Base-by-base conservation (phyloP, 108 stramenopile species). In the Cyclostephanos tholiformis region DNA sequence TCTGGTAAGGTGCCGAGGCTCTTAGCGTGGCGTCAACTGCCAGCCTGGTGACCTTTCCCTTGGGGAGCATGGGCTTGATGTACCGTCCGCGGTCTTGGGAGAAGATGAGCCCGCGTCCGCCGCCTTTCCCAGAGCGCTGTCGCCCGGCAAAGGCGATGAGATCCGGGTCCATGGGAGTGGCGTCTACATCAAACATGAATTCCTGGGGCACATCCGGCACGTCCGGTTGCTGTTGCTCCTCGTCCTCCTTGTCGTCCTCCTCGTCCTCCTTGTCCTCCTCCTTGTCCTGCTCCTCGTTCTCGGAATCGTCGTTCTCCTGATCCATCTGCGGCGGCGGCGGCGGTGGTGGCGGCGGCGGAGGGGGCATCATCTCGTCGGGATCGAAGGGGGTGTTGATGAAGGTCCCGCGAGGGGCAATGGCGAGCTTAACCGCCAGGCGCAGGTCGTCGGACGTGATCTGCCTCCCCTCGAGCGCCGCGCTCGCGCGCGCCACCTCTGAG, bases 171-270 rank as follows among this genome's bases (percentile, higher is more conserved):
- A 98, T 94, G n/a, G 96, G 95, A 6, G 92, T 94, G 32, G 87
- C 80, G 69, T 97, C 98, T 53, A 95, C 85, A 75, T 97, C 97
- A 77, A 98, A 98, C 95, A 98, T 97, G 87, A 98, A 98, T 79
- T 98, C 98, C 87, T 98, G 91, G 17, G 95, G 96, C 56, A 95
- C 85, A 30, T 93, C 94, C 25, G 90, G 90, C 13, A 91, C 88
- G 84, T 94, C 93, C 17, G 91, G 91, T 22, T 88, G 81, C 41
- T 92, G 83, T 50, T 93, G 65, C 48, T 91, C 82, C 3, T 95
- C 88, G 22, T 95, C 91, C 50, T 90, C 76, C 23, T 94, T 90
- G 17, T 89, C 80, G 20, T 91, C 82, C 39, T 88, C 78, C n/a
- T 91, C 80, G 30, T 87, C 79, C n/a, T 95, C 84, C 48, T 96